Evolutionary conservation across 2,329 filamentous ascomycete genomes (phyloP).

Genomic region (Rutstroemia sydowiana): DNA sequence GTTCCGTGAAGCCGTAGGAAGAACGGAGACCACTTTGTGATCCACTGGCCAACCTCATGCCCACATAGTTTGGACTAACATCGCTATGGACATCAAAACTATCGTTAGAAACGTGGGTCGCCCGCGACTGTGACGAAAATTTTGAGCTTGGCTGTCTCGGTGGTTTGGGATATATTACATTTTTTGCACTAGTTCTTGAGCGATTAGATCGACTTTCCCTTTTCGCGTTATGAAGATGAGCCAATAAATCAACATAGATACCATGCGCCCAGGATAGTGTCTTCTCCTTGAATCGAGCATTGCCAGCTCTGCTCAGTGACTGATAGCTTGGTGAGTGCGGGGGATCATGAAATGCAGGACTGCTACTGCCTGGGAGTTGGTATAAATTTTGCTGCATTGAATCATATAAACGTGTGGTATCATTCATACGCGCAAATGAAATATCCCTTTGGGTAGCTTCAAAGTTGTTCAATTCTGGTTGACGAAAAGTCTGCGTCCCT

Average conservation of each 20-base stretch:
- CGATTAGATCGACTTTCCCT: conserved; percentile 35
- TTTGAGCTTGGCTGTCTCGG: conserved; percentile 27
- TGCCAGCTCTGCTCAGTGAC: conserved; percentile 20
- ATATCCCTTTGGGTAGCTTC: conserved; percentile 1
- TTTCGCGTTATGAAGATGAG: conserved; percentile 54
- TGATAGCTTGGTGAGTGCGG: conserved; percentile 20
- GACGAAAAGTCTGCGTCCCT: conserved; percentile 2
- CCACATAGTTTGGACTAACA: not conserved
- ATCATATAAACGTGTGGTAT: conserved; percentile 4
- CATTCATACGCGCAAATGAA: not conserved
- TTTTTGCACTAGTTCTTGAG: conserved; percentile 37
- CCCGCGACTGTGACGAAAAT: conserved; percentile 17
- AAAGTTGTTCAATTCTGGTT: conserved; percentile 10
- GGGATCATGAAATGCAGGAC: conserved; percentile 10
- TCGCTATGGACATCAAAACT: not conserved
- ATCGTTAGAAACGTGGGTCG: conserved; percentile 2
- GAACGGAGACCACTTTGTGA: not conserved
- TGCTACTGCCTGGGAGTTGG: conserved; percentile 3
- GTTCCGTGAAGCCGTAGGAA: conserved; percentile 2
- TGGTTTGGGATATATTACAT: conserved; percentile 47
- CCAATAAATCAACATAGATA: conserved; percentile 63
- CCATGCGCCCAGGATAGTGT: conserved; percentile 63
- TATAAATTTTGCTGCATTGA: conserved; percentile 5
- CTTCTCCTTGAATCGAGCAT: conserved; percentile 57
- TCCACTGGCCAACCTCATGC: not conserved